Evolutionary conservation across 345 rosid species (phyloP).

Genomic region (Euphorbia lathyris): DNA sequence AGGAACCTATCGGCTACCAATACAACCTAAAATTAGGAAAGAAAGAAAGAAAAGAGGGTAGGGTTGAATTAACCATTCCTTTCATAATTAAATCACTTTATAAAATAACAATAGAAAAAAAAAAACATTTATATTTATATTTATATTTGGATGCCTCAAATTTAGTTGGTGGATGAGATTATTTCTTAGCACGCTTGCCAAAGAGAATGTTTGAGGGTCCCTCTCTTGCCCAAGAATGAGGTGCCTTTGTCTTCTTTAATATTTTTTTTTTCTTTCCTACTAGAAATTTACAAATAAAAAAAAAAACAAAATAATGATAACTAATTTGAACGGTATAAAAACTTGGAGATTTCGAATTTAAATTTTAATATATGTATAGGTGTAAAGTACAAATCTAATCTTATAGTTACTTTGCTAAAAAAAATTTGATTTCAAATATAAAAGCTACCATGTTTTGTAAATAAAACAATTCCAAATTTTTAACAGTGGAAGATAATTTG

Average conservation of each 20-base stretch:
- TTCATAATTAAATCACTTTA: background rate
- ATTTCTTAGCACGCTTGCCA: slow-evolving; percentile 17
- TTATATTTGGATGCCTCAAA: background rate
- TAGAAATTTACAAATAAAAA: too few relatives aligned
- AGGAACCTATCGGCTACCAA: background rate
- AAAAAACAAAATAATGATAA: slow-evolving; percentile 3
- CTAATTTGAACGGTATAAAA: too few relatives aligned
- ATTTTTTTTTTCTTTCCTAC: slow-evolving; percentile 9
- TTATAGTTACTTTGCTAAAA: too few relatives aligned
- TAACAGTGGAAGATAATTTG: too few relatives aligned
- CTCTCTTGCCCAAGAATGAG: background rate
- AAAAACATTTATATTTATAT: background rate
- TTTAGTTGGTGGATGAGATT: slow-evolving; percentile 1
- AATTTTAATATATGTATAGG: too few relatives aligned
- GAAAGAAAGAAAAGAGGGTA: background rate
- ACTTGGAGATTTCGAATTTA: too few relatives aligned
- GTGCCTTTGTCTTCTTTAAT: slow-evolving; percentile 8
- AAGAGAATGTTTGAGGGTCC: slow-evolving; percentile 28
- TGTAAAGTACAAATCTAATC: too few relatives aligned
- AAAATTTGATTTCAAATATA: too few relatives aligned
- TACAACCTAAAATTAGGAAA: slow-evolving; percentile 4
- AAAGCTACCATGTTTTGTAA: too few relatives aligned
- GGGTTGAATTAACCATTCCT: background rate
- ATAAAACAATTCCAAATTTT: too few relatives aligned
- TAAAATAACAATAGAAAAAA: background rate